Conservation (phyloP, 306 rosid species). For the Lathyrus tuberosus region DNA sequence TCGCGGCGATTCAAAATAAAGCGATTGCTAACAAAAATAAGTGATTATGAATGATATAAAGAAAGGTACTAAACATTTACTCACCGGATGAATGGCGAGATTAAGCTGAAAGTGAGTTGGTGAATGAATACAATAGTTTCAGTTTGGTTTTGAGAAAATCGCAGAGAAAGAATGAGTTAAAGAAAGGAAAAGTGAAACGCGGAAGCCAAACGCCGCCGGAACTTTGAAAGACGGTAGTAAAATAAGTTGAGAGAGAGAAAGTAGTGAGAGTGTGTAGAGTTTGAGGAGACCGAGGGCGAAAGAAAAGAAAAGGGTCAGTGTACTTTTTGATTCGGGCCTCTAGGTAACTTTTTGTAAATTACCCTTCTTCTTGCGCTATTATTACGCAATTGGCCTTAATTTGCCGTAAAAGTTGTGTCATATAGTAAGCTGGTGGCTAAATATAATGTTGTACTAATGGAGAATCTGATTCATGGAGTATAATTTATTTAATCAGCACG, state of each 20-base stretch:
- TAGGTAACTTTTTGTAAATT: neutral
- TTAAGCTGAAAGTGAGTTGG: neutral
- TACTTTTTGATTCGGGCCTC: conserved; percentile 35
- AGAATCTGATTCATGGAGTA: neutral
- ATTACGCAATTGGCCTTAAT: conserved; percentile 40
- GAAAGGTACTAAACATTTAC: neutral
- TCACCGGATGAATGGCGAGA: conserved; percentile 12
- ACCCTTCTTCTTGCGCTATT: conserved; percentile 16
- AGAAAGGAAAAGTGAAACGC: neutral
- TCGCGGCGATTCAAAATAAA: neutral
- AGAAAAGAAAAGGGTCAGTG: neutral
- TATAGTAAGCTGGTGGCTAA: neutral
- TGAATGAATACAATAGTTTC: too few relatives aligned
- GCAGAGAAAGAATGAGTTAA: too few relatives aligned
- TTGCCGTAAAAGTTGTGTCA: neutral
- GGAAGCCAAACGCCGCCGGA: conserved; percentile 46
- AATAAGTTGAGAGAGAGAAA: neutral
- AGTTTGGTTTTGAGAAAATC: too few relatives aligned
- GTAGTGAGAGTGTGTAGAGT: neutral
- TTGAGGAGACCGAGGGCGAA: conserved; percentile 37
- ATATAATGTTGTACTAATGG: neutral
- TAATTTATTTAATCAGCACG: neutral
- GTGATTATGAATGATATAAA: too few relatives aligned
- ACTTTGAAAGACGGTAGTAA: too few relatives aligned
- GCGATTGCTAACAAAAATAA: too few relatives aligned